Percentiles rank a stretch among this genome's conserved stretches.
Conservation (phyloP, 129 eudicot genomes). For the Escallonia rubra region DNA sequence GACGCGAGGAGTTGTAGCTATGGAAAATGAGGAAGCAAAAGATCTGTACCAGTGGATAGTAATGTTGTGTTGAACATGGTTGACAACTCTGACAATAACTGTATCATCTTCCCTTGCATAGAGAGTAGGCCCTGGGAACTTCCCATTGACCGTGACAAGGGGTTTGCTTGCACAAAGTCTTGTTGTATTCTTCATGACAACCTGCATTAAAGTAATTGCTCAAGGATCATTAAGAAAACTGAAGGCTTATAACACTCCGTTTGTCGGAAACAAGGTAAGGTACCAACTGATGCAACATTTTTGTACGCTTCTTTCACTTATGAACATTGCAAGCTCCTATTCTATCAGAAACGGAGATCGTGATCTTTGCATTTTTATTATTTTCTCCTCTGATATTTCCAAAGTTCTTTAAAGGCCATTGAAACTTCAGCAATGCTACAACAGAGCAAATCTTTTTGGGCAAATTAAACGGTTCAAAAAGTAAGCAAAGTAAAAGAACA, state of each 20-base stretch:
- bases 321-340: no score
- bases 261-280: not conserved
- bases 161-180: constrained; percentile 65
- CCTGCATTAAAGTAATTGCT: constrained; percentile 28
- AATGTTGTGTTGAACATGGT: constrained; percentile 61
- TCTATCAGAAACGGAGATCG: no score
- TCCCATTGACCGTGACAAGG: constrained; percentile 69
- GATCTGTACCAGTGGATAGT: constrained; percentile 63
- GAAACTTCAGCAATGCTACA: no score
- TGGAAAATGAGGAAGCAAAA: no score
- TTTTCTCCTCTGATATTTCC: no score
- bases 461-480: no score
- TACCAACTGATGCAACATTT: not conserved
- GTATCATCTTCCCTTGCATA: constrained; percentile 74
- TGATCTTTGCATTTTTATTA: no score
- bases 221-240: not conserved
- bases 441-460: no score
- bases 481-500: no score
- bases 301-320: no score
- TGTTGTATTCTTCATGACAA: constrained; percentile 58
- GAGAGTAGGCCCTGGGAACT: constrained; percentile 77
- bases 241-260: not conserved
- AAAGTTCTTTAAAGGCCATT: no score
- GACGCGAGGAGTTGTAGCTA: no score
- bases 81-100: constrained; percentile 47